These are phyloP conservation scores for Solanum appendiculatum DNA, from an alignment of 257 asterid genomes.

Conservation along the genomic window DNA sequence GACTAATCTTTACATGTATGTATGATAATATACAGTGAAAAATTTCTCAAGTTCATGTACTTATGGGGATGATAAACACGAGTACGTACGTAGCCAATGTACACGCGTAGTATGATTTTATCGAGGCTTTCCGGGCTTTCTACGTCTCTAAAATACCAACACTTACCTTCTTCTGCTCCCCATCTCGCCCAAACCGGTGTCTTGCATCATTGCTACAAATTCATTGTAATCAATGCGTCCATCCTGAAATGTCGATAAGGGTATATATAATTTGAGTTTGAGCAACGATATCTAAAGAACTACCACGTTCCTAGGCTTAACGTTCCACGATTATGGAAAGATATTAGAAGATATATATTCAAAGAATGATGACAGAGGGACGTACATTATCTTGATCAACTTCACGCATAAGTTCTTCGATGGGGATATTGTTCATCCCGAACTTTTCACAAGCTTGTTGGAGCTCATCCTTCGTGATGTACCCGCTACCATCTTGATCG, in stretches of 20 bases:
- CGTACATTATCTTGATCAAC: conserved; percentile 38
- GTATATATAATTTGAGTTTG: not conserved
- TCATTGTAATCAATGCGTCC: conserved; percentile 76
- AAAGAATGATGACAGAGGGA: not conserved
- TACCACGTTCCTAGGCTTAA: not conserved
- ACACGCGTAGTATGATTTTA: not conserved
- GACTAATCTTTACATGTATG: conserved; percentile 22
- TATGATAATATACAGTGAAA: not conserved
- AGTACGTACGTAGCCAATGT: not conserved
- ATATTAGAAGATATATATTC: not conserved
- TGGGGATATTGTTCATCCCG: conserved; percentile 25
- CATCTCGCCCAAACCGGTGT: conserved; percentile 39
- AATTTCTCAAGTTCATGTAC: not conserved
- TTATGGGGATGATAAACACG: not conserved
- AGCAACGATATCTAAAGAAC: not conserved
- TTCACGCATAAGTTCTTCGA: conserved; percentile 37
- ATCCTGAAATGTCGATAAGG: conserved; percentile 36
- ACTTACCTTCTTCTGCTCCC: conserved; percentile 18
- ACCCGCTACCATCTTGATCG: conserved; percentile 44
- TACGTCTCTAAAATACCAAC: not conserved
- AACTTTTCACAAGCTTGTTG: conserved; percentile 34
- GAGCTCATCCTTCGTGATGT: conserved; percentile 38
- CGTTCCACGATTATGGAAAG: not conserved
- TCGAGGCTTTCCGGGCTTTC: not conserved
- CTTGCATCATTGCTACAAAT: conserved; percentile 88